Base-by-base conservation (phyloP, 108 stramenopile species). In the Aurantiochytrium sp. region DNA sequence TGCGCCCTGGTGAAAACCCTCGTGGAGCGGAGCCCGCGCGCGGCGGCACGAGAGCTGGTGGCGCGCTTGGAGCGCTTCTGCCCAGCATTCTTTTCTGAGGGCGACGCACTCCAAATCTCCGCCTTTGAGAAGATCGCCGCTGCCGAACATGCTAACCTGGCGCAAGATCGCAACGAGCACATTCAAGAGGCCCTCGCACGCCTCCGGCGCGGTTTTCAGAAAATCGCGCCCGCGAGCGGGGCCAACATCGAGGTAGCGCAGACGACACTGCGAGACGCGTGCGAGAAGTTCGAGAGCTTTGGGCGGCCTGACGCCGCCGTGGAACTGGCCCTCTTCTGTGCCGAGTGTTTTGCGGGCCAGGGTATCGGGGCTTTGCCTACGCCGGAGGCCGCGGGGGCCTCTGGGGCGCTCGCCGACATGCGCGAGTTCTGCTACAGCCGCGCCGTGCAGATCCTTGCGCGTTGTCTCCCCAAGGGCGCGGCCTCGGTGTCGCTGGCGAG, bases 351-450 rank as follows among this genome's bases (percentile, higher is more conserved):
- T 30, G 73, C 73, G 24, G 39, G 42, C 30, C 73, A 81, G 73
- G 42, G 42, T 24, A 17, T 81, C 45, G 73, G 32, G 12, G 39
- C 30, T 6, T 24, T 81, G 36, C 73, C 73, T 6, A 41, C 17
- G 36, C 73, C 39, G 12, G 73, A 48, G n/a, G 6, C 39, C 6
- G 45, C 36, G 32, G 12, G 42, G 10, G 24, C 19, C 17, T 17
- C 21, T 41, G 73, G 73, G n/a, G 8, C 34, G 59, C 19, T 30
- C 59, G n/a, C 24, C 22, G 34, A 15, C 45, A 42, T 81, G 17
- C 73, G 73, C 36, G 73, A 81, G 45, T 81, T 27, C 39, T 81
- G 73, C 73, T 81, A 81, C 45, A 12, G 32, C 42, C 73, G 73
- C 45, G 73, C 73, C 6, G 42, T 81, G 21, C 42, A 81, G 27